A percentile compares a stretch with the other conserved stretches of the same genome.
Evolutionary conservation across 1,284 basidiomycete species (phyloP).

Genomic region (Trichosporon coremiiforme): DNA sequence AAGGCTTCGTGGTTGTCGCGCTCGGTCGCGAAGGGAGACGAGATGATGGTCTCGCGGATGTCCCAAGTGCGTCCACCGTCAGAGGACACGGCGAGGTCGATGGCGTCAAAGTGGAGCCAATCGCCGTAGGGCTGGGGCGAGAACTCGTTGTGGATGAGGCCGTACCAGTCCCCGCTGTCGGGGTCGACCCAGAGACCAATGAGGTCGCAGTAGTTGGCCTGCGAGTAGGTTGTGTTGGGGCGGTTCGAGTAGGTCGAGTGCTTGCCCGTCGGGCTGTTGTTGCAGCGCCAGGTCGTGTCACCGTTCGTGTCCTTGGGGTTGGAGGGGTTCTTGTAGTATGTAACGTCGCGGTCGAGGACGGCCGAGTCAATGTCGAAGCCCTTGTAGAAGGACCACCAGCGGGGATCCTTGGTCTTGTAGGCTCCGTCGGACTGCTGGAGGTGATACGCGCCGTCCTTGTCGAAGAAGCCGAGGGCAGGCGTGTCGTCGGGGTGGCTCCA

Average conservation of each 20-base stretch:
- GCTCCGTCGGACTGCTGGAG: constrained; percentile 17
- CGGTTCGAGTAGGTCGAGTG: constrained; percentile 17
- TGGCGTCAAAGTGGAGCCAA: constrained; percentile 23
- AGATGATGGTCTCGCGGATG: constrained; percentile 20
- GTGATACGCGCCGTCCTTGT: constrained; percentile 23
- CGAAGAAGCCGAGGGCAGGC: constrained; percentile 19
- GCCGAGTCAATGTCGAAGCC: constrained; percentile 21
- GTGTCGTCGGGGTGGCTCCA: constrained; percentile 23
- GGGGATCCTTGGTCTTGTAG: constrained; percentile 11
- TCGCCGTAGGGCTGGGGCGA: constrained; percentile 21
- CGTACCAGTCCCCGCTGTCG: constrained; percentile 20
- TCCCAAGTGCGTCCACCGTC: constrained; percentile 23
- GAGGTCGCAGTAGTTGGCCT: constrained; percentile 27
- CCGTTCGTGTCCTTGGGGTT: constrained; percentile 22
- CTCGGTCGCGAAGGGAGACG: constrained; percentile 12
- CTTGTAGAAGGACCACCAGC: constrained; percentile 18
- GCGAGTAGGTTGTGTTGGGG: background rate
- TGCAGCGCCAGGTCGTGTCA: constrained; percentile 25
- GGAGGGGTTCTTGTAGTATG: background rate
- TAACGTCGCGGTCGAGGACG: background rate
- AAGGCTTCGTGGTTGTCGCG: constrained; percentile 17
- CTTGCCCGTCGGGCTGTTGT: constrained; percentile 23
- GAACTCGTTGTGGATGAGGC: constrained; percentile 26
- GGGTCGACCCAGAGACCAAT: constrained; percentile 25
- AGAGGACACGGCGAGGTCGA: constrained; percentile 19